These are phyloP conservation scores for Pyropia haitanensis DNA, from an alignment of 23 red algal species.

Conservation along the genomic window DNA sequence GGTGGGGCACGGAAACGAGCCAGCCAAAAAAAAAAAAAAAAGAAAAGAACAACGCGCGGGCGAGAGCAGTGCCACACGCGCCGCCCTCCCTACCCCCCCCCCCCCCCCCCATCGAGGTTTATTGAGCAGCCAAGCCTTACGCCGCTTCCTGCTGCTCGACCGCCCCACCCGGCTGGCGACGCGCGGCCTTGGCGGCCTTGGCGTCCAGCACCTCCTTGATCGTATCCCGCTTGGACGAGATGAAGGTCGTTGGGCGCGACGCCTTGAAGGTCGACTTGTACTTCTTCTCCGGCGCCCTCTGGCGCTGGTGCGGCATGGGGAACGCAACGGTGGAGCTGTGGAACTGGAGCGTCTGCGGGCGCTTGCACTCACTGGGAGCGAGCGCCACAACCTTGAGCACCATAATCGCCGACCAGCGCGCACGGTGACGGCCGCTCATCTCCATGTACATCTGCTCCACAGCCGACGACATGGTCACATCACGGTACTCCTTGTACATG, in stretches of 20 bases:
- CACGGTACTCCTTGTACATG: conserved; percentile 96
- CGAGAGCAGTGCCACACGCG: no score
- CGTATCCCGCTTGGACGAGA: conserved; percentile 5
- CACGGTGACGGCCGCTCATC: conserved; percentile 95
- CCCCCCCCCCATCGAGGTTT: no score
- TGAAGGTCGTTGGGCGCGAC: conserved; percentile 52
- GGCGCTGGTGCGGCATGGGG: conserved; percentile 78
- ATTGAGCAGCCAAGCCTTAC: no score
- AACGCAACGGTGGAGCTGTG: conserved; percentile 58
- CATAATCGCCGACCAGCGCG: conserved; percentile 90
- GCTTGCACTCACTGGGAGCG: conserved; percentile 57
- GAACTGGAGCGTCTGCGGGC: conserved; percentile 68
- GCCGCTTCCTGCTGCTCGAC: no score
- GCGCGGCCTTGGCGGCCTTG: no score
- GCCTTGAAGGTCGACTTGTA: conserved; percentile 71
- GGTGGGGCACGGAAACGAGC: no score
- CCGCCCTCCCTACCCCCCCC: no score
- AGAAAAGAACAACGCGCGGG: no score
- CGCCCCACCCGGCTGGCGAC: no score
- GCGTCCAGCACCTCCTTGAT: no score
- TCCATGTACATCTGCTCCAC: conserved; percentile 99
- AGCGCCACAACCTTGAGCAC: conserved; percentile 80
- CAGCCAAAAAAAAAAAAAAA: no score
- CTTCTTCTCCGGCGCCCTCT: conserved; percentile 45
- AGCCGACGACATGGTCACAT: conserved; percentile 65